Percentiles rank a stretch among this genome's conserved stretches.
Conservation (phyloP, 129 eudicot genomes). For the Chrysanthemum lavandulifolium region DNA sequence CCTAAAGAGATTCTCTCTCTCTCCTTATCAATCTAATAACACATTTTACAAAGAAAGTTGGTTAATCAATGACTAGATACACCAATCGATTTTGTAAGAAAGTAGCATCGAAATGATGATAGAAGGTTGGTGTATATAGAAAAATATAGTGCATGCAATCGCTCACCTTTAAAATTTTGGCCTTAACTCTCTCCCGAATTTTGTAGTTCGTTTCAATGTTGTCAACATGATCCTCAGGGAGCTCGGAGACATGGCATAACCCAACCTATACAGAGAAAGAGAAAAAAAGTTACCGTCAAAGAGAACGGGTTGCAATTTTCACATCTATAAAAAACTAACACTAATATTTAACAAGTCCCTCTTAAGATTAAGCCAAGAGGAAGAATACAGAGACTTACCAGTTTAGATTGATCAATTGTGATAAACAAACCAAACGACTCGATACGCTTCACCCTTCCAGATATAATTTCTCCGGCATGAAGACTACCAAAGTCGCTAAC, state of each 20-base stretch:
- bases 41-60: constrained; percentile 7
- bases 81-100: background rate
- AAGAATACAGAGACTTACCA: constrained; percentile 37
- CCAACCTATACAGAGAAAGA: constrained; percentile 56
- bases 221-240: constrained; percentile 65
- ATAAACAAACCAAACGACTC: constrained; percentile 78
- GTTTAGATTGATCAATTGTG: constrained; percentile 56
- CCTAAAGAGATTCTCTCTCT: constrained; percentile 72
- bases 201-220: constrained; percentile 52
- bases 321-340: too few relatives aligned
- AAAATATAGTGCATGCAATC: background rate
- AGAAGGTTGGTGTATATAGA: background rate
- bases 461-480: constrained; percentile 57
- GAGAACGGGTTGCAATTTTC: too few relatives aligned
- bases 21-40: constrained; percentile 70
- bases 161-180: constrained; percentile 72
- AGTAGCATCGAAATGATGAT: background rate
- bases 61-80: background rate
- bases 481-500: constrained; percentile 35
- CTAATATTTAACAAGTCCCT: too few relatives aligned
- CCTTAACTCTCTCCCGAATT: constrained; percentile 75
- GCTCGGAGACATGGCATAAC: constrained; percentile 83
- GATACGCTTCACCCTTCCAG: constrained; percentile 72
- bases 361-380: background rate
- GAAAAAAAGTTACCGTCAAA: constrained; percentile 9